Conservation (phyloP, 176 grass and related monocot species). For the Carex parvula region DNA sequence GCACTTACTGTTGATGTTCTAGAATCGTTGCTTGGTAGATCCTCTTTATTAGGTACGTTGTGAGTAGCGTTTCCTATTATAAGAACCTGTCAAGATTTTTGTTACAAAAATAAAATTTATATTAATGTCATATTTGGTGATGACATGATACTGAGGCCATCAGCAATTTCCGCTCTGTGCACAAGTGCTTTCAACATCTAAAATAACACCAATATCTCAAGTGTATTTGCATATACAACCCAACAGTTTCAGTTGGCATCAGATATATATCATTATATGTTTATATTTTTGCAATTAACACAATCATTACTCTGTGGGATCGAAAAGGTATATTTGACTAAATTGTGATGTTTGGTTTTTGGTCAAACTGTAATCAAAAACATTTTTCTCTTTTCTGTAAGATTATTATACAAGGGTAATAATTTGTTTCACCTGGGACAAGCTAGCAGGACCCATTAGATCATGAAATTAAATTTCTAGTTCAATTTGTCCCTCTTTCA, state of each 20-base stretch:
- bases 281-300: background rate
- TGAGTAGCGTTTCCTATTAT: slow-evolving; percentile 57
- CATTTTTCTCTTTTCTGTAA: background rate
- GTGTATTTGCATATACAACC: background rate
- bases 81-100: slow-evolving; percentile 38
- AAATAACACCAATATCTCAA: background rate
- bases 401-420: background rate
- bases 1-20: slow-evolving; percentile 83
- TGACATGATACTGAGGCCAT: background rate
- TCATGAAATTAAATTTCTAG: background rate
- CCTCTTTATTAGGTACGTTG: slow-evolving; percentile 43
- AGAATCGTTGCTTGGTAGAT: slow-evolving; percentile 55
- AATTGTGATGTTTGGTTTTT: background rate
- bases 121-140: background rate
- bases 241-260: background rate
- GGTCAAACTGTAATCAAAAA: background rate
- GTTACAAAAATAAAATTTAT: background rate
- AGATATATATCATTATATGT: background rate
- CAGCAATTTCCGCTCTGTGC: background rate
- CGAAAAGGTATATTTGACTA: background rate
- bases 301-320: background rate
- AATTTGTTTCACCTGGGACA: background rate
- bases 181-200: background rate
- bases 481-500: background rate
- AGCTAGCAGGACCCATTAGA: background rate